Percentiles rank a stretch among this genome's conserved stretches.
These are phyloP conservation scores for Thielaviopsis musarum DNA, from an alignment of 2,329 filamentous ascomycete genomes.

Conservation along the genomic window DNA sequence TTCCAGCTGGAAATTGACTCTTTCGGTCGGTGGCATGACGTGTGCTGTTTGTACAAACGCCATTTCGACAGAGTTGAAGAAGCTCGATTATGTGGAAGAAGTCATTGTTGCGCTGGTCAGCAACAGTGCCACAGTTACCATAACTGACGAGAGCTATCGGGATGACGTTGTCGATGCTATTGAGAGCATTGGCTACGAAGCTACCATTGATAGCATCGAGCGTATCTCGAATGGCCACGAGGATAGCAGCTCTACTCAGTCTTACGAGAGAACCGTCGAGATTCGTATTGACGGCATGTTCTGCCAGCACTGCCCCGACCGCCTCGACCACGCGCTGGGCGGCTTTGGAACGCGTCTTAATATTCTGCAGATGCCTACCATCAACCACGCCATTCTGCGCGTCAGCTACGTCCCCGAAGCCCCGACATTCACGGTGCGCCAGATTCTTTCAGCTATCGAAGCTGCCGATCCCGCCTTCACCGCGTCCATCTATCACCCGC, in stretches of 20 bases:
- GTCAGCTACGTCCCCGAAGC: conserved; percentile 53
- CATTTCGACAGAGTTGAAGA: conserved; percentile 42
- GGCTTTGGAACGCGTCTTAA: conserved; percentile 33
- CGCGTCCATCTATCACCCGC: conserved; percentile 59
- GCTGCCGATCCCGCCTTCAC: conserved; percentile 47
- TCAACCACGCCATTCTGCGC: conserved; percentile 49
- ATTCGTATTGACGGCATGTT: conserved; percentile 57
- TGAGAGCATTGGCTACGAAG: conserved; percentile 50
- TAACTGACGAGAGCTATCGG: conserved; percentile 21
- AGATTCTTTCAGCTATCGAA: conserved; percentile 52
- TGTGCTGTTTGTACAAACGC: conserved; percentile 51
- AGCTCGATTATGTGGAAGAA: conserved; percentile 31
- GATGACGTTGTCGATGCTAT: conserved; percentile 29
- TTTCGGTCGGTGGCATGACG: conserved; percentile 58
- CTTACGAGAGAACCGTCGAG: conserved; percentile 38
- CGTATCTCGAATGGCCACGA: conserved; percentile 25
- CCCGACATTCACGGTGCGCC: conserved; percentile 56
- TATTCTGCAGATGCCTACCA: conserved; percentile 37
- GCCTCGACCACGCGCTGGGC: conserved; percentile 36
- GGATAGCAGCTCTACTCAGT: conserved; percentile 17
- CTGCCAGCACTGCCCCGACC: conserved; percentile 51
- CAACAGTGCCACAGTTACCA: conserved; percentile 48
- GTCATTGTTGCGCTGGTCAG: conserved; percentile 47
- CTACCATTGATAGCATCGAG: conserved; percentile 35
- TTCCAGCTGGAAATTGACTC: conserved; percentile 28